Conservation (phyloP, 2,329 filamentous ascomycete genomes). For the Ceratocystis variospora region DNA sequence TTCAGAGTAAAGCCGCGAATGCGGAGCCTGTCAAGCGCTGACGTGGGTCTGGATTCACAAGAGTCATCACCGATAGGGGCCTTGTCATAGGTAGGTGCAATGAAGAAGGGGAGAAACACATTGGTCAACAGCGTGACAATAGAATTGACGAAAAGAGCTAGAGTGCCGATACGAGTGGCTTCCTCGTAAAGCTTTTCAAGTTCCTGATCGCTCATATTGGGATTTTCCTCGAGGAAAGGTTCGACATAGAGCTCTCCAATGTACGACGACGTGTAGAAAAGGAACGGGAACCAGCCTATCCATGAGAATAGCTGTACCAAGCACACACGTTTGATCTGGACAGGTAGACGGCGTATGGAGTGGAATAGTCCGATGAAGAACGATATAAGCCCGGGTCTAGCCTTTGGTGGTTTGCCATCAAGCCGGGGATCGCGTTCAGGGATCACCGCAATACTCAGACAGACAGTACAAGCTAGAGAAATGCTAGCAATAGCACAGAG, state of each 20-base stretch:
- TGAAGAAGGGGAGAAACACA: constrained; percentile 70
- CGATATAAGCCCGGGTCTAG: constrained; percentile 51
- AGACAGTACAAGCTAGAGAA: constrained; percentile 53
- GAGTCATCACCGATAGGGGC: constrained; percentile 1
- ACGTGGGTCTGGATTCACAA: constrained; percentile 22
- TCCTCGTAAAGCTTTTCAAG: constrained; percentile 70
- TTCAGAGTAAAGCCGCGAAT: constrained; percentile 78
- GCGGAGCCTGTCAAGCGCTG: constrained; percentile 47
- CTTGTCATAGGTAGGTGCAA: constrained; percentile 61
- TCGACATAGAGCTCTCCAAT: constrained; percentile 87
- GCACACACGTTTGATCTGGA: constrained; percentile 71
- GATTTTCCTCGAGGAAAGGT: constrained; percentile 62
- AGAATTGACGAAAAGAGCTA: constrained; percentile 79
- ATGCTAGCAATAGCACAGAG: constrained; percentile 75
- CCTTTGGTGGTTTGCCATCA: constrained; percentile 25
- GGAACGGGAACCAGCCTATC: constrained; percentile 90
- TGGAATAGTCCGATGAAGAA: constrained; percentile 71
- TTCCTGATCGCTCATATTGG: constrained; percentile 60
- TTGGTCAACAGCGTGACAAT: constrained; percentile 72
- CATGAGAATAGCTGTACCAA: constrained; percentile 73
- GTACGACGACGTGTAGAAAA: constrained; percentile 92
- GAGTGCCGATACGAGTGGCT: constrained; percentile 75
- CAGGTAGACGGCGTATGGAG: constrained; percentile 65
- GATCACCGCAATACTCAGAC: constrained; percentile 55
- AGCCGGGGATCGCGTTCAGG: constrained; percentile 62